phyloP scores from a whole-genome alignment of 75 land plant genomes.

The Ceratopteris richardii region DNA sequence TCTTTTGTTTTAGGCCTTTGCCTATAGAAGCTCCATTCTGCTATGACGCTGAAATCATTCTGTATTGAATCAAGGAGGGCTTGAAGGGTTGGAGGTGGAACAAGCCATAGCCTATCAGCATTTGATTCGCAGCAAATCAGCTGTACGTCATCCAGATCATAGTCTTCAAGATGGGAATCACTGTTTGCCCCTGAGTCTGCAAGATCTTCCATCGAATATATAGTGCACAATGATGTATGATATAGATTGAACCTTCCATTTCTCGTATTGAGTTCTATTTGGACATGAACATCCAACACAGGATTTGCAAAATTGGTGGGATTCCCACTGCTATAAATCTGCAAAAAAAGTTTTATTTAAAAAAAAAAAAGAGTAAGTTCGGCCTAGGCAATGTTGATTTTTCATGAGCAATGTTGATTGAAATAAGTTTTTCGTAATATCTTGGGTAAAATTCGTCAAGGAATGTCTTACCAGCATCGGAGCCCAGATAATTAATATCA shows the following conservation, averaged over 20 bases:
- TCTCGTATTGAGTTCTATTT: slow-evolving; percentile 51
- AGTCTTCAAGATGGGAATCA: slow-evolving; percentile 43
- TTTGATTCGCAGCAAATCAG: slow-evolving; percentile 91
- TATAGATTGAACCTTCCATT: slow-evolving; percentile 67
- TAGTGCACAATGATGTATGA: slow-evolving; percentile 63
- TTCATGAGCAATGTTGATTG: too few relatives aligned
- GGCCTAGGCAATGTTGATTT: too few relatives aligned
- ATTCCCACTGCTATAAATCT: slow-evolving; percentile 99
- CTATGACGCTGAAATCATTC: slow-evolving; percentile 17
- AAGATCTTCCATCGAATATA: slow-evolving; percentile 32
- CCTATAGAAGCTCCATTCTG: slow-evolving; percentile 67
- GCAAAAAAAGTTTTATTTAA: slow-evolving; percentile 4
- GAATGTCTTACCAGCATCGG: slow-evolving; percentile 90
- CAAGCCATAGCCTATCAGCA: slow-evolving; percentile 67
- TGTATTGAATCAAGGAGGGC: slow-evolving; percentile 40
- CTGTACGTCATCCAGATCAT: slow-evolving; percentile 63
- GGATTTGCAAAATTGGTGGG: slow-evolving; percentile 89
- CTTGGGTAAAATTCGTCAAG: too few relatives aligned
- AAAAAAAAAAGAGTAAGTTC: too few relatives aligned
- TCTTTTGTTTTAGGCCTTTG: slow-evolving; percentile 93
- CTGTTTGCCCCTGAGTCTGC: slow-evolving; percentile 20
- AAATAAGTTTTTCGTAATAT: too few relatives aligned
- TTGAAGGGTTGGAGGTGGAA: slow-evolving; percentile 51
- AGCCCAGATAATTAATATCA: slow-evolving; percentile 94
- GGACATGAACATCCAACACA: slow-evolving; percentile 56